A percentile compares a stretch with the other conserved stretches of the same genome.
phyloP scores from a whole-genome alignment of 202 grass and related monocot genomes.

The Hordeum pubiflorum region DNA sequence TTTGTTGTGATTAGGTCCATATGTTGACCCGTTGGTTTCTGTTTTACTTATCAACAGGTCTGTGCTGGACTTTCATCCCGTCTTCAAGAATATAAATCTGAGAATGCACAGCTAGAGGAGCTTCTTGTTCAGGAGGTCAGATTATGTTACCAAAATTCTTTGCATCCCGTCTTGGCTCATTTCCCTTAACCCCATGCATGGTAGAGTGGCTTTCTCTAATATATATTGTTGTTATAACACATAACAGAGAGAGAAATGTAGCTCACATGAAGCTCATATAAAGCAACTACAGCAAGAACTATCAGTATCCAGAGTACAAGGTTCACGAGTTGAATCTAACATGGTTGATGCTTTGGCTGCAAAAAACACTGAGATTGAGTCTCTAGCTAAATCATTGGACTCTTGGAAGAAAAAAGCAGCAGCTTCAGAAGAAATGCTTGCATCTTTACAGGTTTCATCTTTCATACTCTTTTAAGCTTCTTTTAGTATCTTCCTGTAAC shows the following conservation, averaged over 20 bases:
- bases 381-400: slow-evolving; percentile 68
- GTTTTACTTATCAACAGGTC: slow-evolving; percentile 52
- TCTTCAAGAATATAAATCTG: slow-evolving; percentile 98
- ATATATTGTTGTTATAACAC: slow-evolving; percentile 36
- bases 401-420: slow-evolving; percentile 72
- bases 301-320: slow-evolving; percentile 65
- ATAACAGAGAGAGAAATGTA: slow-evolving; percentile 74
- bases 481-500: not conserved
- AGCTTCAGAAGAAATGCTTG: slow-evolving; percentile 66
- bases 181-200: not conserved
- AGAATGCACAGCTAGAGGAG: slow-evolving; percentile 95
- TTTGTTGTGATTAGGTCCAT: slow-evolving; percentile 1
- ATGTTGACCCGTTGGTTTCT: slow-evolving; percentile 5
- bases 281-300: slow-evolving; percentile 85
- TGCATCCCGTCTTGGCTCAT: not conserved
- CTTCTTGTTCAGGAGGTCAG: slow-evolving; percentile 91
- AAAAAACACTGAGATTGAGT: slow-evolving; percentile 92
- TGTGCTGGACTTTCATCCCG: slow-evolving; percentile 92
- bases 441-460: slow-evolving; percentile 58
- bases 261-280: slow-evolving; percentile 75
- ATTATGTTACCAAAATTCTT: slow-evolving; percentile 13
- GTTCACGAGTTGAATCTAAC: slow-evolving; percentile 81
- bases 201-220: slow-evolving; percentile 1
- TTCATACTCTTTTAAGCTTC: not conserved
- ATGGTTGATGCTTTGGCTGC: slow-evolving; percentile 94